Conservation (phyloP, 441 rosid genomes). For the Populus tomentosa region DNA sequence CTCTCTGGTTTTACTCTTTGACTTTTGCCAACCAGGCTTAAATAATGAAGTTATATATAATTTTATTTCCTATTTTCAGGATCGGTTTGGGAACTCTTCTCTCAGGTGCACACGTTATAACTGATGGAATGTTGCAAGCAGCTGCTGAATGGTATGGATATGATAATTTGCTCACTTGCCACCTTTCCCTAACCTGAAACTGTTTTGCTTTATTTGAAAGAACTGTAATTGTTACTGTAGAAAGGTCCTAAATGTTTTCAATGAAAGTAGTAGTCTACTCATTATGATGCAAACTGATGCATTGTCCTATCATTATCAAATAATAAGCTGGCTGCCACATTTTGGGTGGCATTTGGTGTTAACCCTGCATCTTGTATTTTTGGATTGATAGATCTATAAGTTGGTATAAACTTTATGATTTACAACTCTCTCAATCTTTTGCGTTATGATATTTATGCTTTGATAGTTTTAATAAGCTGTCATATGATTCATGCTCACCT, state of each 20-base stretch:
- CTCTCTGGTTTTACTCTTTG: constrained; percentile 1
- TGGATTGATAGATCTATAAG: not conserved
- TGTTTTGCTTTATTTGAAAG: not conserved
- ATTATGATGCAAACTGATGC: not conserved
- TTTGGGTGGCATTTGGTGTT: not conserved
- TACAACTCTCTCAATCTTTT: not conserved
- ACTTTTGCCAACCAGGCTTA: constrained; percentile 2
- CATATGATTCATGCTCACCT: not conserved
- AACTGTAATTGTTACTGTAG: not conserved
- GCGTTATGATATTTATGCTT: not conserved
- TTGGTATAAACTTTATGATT: not conserved
- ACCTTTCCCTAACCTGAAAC: not conserved
- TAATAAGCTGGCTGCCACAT: not conserved
- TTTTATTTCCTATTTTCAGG: constrained; percentile 36
- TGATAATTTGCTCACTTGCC: not conserved
- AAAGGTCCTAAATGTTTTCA: not conserved
- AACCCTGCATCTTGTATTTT: not conserved
- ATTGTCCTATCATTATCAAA: not conserved
- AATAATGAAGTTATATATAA: constrained; percentile 13
- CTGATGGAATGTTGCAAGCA: constrained; percentile 88
- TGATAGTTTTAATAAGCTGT: not conserved
- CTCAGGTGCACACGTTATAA: constrained; percentile 73
- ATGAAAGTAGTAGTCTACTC: not conserved
- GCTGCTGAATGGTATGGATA: constrained; percentile 82
- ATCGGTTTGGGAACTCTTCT: constrained; percentile 89